Evolutionary conservation across 2,329 filamentous ascomycete genomes (phyloP).

Genomic region (Hypoxylon rubiginosum): DNA sequence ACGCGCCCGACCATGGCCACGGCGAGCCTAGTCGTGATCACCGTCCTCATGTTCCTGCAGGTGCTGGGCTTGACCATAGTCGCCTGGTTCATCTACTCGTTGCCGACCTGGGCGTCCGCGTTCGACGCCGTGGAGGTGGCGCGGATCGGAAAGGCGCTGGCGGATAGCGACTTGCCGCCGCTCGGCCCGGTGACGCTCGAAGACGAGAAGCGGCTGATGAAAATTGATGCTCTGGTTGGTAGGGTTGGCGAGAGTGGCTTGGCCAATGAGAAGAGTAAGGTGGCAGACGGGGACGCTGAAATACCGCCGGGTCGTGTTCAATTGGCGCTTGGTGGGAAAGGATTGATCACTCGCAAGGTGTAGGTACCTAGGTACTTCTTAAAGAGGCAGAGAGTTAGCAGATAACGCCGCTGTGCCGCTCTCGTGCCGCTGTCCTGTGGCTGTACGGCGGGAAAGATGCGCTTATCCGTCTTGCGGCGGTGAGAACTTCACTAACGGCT

Average conservation of each 20-base stretch:
- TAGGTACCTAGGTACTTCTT: too few species aligned
- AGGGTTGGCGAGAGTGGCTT: not conserved
- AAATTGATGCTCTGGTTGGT: constrained; percentile 23
- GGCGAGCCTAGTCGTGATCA: constrained; percentile 25
- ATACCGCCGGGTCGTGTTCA: not conserved
- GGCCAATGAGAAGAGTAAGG: not conserved
- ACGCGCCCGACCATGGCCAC: constrained; percentile 19
- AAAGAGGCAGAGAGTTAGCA: too few species aligned
- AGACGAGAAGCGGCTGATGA: constrained; percentile 21
- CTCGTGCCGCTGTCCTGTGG: too few species aligned
- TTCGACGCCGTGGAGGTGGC: constrained; percentile 26
- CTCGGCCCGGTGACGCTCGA: constrained; percentile 20
- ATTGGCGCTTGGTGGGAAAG: constrained; percentile 14
- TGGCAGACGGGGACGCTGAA: not conserved
- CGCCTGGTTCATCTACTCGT: constrained; percentile 24
- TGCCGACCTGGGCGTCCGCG: constrained; percentile 31
- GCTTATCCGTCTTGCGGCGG: too few species aligned
- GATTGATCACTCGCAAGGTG: constrained; percentile 5
- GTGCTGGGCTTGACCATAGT: constrained; percentile 14
- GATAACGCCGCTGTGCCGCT: too few species aligned
- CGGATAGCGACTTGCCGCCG: constrained; percentile 26
- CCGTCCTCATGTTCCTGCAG: constrained; percentile 28
- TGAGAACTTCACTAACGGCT: too few species aligned
- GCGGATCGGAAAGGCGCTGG: constrained; percentile 25
- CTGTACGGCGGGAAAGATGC: too few species aligned